Percentiles rank a stretch among this genome's conserved stretches.
These are phyloP conservation scores for Fagopyrum esculentum DNA, from an alignment of 148 eudicot species.

Conservation along the genomic window DNA sequence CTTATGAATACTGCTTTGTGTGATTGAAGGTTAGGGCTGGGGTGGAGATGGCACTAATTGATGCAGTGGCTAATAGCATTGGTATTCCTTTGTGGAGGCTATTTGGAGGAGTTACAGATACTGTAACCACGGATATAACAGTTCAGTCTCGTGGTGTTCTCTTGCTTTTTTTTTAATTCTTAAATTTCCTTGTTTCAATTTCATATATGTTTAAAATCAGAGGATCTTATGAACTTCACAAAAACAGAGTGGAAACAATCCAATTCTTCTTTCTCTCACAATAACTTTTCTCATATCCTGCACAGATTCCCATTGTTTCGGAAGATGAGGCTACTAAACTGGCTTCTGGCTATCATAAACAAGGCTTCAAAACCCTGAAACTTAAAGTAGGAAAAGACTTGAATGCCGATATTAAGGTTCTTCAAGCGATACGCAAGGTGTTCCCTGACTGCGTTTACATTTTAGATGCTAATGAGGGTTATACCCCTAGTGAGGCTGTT, in stretches of 20 bases:
- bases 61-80: constrained; percentile 77
- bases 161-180: background rate
- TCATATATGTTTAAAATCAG: background rate
- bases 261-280: too few relatives aligned
- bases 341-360: constrained; percentile 51
- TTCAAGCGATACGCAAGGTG: constrained; percentile 51
- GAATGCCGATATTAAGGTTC: constrained; percentile 61
- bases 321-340: constrained; percentile 54
- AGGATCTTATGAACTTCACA: background rate
- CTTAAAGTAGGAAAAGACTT: constrained; percentile 84
- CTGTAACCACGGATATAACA: constrained; percentile 75
- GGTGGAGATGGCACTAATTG: constrained; percentile 91
- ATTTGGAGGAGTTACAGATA: constrained; percentile 75
- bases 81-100: constrained; percentile 76
- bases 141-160: constrained; percentile 32
- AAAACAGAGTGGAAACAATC: background rate
- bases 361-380: constrained; percentile 76
- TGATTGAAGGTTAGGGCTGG: constrained; percentile 76
- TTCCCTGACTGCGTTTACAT: constrained; percentile 66
- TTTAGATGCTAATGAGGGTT: constrained; percentile 93
- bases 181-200: background rate
- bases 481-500: constrained; percentile 62
- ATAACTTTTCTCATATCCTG: background rate
- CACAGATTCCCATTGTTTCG: constrained; percentile 80
- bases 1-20: constrained; percentile 9